Evolutionary conservation across 306 rosid species (phyloP).

Genomic region (Quercus agrifolia): DNA sequence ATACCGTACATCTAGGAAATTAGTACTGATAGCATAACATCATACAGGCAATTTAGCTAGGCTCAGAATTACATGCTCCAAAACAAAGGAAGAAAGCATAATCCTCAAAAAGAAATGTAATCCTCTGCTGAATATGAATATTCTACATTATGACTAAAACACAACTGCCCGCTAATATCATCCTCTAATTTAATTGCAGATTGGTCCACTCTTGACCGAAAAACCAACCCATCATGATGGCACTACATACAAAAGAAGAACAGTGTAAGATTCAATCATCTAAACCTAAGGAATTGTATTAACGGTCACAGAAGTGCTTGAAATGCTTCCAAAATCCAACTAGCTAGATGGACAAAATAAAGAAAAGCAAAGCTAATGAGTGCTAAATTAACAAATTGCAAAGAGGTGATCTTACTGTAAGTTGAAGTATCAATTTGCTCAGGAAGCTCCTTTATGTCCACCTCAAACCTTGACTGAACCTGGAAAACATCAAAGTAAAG

Average conservation of each 20-base stretch:
- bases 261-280: not conserved
- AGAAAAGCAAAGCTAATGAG: not conserved
- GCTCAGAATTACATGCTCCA: not conserved
- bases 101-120: not conserved
- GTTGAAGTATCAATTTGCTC: conserved; percentile 97
- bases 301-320: not conserved
- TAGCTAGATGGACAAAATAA: not conserved
- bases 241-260: not conserved
- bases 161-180: not conserved
- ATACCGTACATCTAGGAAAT: not conserved
- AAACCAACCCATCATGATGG: conserved; percentile 7
- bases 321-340: not conserved
- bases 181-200: not conserved
- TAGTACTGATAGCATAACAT: not conserved
- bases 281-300: not conserved
- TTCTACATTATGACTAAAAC: not conserved
- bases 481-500: conserved; percentile 27
- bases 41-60: not conserved
- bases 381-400: not conserved
- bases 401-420: conserved; percentile 60
- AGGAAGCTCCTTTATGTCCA: conserved; percentile 94
- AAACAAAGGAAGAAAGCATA: not conserved
- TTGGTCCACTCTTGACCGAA: not conserved
- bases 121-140: not conserved
- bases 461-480: conserved; percentile 99